A percentile compares a stretch with the other conserved stretches of the same genome.
phyloP scores from a whole-genome alignment of 768 basidiomycete genomes.

The Mycena chlorophos region DNA sequence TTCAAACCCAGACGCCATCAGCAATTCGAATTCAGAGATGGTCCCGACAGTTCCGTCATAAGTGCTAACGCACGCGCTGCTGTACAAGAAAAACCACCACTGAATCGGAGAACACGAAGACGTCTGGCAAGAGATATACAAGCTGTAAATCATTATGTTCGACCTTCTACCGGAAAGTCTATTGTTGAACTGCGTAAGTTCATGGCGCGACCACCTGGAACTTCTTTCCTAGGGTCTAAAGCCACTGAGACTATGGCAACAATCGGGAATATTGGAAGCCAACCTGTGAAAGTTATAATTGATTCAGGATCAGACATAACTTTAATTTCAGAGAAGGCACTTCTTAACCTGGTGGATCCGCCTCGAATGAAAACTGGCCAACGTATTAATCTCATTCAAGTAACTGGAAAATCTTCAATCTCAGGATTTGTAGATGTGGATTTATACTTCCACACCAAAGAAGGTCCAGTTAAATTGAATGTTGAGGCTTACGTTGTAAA shows the following conservation, averaged over 20 bases:
- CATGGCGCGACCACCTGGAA: slow-evolving; percentile 31
- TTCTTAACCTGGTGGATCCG: slow-evolving; percentile 2
- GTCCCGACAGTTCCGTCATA: neutral
- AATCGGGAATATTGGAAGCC: slow-evolving; percentile 1
- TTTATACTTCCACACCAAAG: slow-evolving; percentile 27
- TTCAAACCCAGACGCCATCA: neutral
- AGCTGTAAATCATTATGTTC: neutral
- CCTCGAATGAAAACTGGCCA: slow-evolving; percentile 29
- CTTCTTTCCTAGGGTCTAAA: slow-evolving; percentile 33
- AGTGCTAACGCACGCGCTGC: neutral
- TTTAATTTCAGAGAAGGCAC: slow-evolving; percentile 27
- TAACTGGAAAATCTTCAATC: slow-evolving; percentile 31
- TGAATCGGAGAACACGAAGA: slow-evolving; percentile 11
- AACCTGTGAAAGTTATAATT: slow-evolving; percentile 16
- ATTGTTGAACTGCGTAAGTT: slow-evolving; percentile 21
- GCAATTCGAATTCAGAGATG: neutral
- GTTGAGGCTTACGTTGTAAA: slow-evolving; percentile 34
- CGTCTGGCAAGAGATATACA: slow-evolving; percentile 8
- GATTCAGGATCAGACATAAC: slow-evolving; percentile 40
- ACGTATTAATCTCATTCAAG: slow-evolving; percentile 32
- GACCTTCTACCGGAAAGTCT: neutral
- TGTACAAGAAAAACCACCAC: slow-evolving; percentile 6
- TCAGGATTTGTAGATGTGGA: slow-evolving; percentile 28
- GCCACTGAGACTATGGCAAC: slow-evolving; percentile 23
- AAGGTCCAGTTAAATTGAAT: slow-evolving; percentile 26